Conservation (phyloP, 2,329 filamentous ascomycete genomes). For the Sclerotinia subarctica region DNA sequence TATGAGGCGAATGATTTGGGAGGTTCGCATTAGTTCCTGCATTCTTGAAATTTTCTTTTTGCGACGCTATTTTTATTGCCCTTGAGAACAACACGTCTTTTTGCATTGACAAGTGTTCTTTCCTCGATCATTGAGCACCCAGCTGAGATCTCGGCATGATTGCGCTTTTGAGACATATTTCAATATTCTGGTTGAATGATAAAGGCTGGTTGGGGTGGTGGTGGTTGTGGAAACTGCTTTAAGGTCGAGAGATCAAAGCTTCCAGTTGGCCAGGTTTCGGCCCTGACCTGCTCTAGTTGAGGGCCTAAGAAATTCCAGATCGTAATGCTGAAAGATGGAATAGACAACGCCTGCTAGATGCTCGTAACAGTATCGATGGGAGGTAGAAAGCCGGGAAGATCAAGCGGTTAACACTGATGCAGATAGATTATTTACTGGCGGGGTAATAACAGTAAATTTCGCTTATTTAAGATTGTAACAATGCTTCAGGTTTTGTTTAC, state of each 20-base stretch:
- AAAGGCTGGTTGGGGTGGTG: no score
- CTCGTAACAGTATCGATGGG: no score
- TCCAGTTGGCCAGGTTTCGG: not conserved
- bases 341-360: no score
- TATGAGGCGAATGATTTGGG: not conserved
- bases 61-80: no score
- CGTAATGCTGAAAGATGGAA: no score
- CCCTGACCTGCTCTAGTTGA: no score
- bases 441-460: no score
- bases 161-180: not conserved
- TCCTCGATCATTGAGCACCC: not conserved
- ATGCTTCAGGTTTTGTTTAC: no score
- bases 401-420: not conserved
- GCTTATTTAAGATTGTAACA: no score
- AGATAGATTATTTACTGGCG: no score
- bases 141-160: not conserved
- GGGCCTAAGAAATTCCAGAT: no score
- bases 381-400: not conserved
- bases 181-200: fast-evolving
- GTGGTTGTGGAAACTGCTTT: not conserved
- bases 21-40: fast-evolving
- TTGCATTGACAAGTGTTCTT: not conserved
- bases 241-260: not conserved
- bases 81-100: no score
- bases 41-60: not conserved